Percentiles rank a stretch among this genome's conserved stretches.
phyloP scores from a whole-genome alignment of 805 yeast species.

The Wickerhamiella azyma region DNA sequence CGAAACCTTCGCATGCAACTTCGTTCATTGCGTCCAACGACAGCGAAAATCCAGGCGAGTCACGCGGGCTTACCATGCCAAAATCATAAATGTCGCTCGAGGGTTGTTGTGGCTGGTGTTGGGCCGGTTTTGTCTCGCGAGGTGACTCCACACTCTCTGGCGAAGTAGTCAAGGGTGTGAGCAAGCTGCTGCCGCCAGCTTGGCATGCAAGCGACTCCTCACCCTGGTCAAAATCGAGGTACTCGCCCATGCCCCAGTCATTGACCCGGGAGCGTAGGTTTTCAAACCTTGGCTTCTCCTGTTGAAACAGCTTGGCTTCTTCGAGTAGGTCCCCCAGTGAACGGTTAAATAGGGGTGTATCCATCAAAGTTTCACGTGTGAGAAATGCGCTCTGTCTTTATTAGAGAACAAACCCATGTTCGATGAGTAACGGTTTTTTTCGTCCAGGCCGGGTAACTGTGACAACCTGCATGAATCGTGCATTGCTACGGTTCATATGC shows the following conservation, averaged over 20 bases:
- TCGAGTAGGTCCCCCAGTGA: constrained; percentile 3
- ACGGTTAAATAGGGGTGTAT: constrained; percentile 3
- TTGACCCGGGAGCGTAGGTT: constrained; percentile 2
- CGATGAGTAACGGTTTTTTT: background rate
- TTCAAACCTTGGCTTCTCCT: constrained; percentile 5
- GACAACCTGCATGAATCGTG: background rate
- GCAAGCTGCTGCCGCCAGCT: background rate
- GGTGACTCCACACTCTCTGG: constrained; percentile 9
- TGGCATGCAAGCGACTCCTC: background rate
- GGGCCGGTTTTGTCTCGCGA: background rate
- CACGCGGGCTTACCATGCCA: constrained; percentile 3
- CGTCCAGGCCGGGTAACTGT: background rate
- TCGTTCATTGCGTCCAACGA: constrained; percentile 5
- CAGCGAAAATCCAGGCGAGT: constrained; percentile 6
- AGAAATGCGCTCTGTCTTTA: too few relatives aligned
- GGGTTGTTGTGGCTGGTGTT: background rate
- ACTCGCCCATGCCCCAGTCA: constrained; percentile 9
- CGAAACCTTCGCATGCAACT: constrained; percentile 9
- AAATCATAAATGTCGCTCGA: background rate
- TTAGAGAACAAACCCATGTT: background rate
- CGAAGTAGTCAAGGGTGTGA: constrained; percentile 11
- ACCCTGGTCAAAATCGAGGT: background rate
- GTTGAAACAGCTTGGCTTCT: constrained; percentile 3
- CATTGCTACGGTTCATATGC: background rate
- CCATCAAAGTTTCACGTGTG: background rate